These are phyloP conservation scores for Exophiala bonariae DNA, from an alignment of 2,329 filamentous ascomycete genomes.

Conservation along the genomic window DNA sequence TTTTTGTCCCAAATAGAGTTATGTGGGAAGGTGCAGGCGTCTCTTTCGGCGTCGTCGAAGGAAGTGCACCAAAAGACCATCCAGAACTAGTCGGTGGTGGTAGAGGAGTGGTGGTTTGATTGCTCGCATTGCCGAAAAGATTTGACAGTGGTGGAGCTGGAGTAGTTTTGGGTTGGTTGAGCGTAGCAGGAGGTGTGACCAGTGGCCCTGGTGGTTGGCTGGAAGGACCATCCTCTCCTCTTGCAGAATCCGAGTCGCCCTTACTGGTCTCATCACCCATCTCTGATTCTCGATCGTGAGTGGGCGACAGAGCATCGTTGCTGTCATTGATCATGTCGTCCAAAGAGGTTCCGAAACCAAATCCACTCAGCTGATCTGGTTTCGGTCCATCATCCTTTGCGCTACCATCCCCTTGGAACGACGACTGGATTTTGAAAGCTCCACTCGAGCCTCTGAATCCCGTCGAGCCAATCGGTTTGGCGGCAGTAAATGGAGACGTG, in stretches of 20 bases:
- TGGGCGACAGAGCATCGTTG: constrained; percentile 19
- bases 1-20: constrained; percentile 35
- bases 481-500: constrained; percentile 34
- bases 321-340: constrained; percentile 38
- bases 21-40: constrained; percentile 30
- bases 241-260: constrained; percentile 17
- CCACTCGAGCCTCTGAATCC: constrained; percentile 21
- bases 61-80: constrained; percentile 21
- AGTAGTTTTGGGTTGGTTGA: constrained; percentile 26
- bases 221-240: constrained; percentile 10
- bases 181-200: constrained; percentile 28
- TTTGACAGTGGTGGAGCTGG: constrained; percentile 34
- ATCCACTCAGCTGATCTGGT: constrained; percentile 32
- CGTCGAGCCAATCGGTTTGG: constrained; percentile 21
- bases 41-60: constrained; percentile 29
- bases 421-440: constrained; percentile 45
- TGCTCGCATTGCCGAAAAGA: constrained; percentile 35
- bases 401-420: constrained; percentile 45
- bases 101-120: constrained; percentile 26
- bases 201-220: constrained; percentile 15
- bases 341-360: constrained; percentile 41
- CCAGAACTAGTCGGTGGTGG: constrained; percentile 33
- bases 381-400: constrained; percentile 42
- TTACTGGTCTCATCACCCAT: constrained; percentile 27
- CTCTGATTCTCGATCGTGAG: constrained; percentile 30